Base-by-base conservation (phyloP, 495 filamentous ascomycete genomes). In the Trichocladium antarcticum region DNA sequence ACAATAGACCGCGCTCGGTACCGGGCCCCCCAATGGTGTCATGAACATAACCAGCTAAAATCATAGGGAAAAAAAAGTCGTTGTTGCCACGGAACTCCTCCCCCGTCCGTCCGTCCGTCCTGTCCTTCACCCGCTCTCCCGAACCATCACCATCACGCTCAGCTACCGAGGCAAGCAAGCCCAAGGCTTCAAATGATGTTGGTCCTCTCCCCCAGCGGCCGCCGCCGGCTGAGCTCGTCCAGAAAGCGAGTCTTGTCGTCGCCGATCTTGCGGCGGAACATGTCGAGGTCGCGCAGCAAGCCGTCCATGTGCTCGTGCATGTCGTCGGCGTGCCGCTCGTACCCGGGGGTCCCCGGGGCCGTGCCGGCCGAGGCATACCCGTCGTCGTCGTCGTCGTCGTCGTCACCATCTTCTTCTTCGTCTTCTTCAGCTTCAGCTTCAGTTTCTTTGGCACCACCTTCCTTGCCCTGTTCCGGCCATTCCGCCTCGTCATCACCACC, bases 201-300 rank as follows among this genome's bases (percentile, higher is more conserved):
- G 5, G 49, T 41, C 50, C 50, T 58, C 14, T 51, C 45, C 10
- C 56, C 65, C 16, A 68, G 24, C 16, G 65, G 60, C 39, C 49
- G 45, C 40, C 62, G 57, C 37, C 39, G 40, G 32, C 39, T 46
- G 17, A 51, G 46, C 46, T 67, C 65, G 10, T 62, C 63, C 54
- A 70, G 41, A 53, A 79, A 79, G n/a, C 77, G 49, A 16, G 53
- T 51, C 61, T 75, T 77, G 49, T 98, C 92, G 53, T 89, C 85
- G 14, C 73, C 78, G 31, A 95, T 73, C 69, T 95, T 95, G 56
- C 79, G 76, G 59, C 81, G 82, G 66, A 96, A 94, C 55, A 94
- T 58, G 16, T 77, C 77, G 37, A 98, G 58, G 57, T 94, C 89
- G 45, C 80, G 76, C 47, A 95, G 68, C 46, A 92, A 67, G 38